Evolutionary conservation across 1,284 basidiomycete species (phyloP), one percentile per base, ranked within the genome.

Genomic region (Ustilago curta): DNA sequence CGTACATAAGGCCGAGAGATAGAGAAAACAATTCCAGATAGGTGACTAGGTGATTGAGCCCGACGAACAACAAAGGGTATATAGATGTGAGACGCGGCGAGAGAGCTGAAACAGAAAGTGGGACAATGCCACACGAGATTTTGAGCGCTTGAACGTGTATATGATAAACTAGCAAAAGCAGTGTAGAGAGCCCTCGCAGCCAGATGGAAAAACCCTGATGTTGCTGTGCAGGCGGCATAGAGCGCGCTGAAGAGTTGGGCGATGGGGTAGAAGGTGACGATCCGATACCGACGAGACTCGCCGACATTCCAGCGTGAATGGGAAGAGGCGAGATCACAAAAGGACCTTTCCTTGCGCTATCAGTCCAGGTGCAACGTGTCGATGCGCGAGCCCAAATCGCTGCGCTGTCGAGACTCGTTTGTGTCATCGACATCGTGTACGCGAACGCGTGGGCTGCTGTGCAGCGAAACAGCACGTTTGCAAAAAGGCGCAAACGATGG

Each of bases 381-480:
- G 45, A 69, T 59, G 39, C 66, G 45, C 12, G 59, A 50, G 9
- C 50, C 47, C n/a, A 69, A 27, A 18, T 53, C 52, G 29, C 45
- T 48, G 42, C 64, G 64, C 19, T 29, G n/a, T 32, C 42, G 19
- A 37, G 31, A 21, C 25, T 51, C 32, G 31, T 54, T 27, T 14
- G 45, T 35, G 14, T 62, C 66, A 1, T 39, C 23, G 8, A 19
- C 40, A 12, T 32, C 43, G 8, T 42, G 35, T n/a, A 62, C 51
- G 32, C 57, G 14, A 47, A 69, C 58, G 39, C 59, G 59, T 14
- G 66, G 55, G 31, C 66, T 69, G 59, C 51, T 62, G 40, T 69
- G 66, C 18, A 54, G 59, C 44, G 66, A 59, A 29, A 55, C n/a
- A 7, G 27, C 42, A 1, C 49, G 50, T 27, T 42, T 62, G 14